These are phyloP conservation scores for Arachis hypogaea DNA, from an alignment of 306 rosid species.

Conservation along the genomic window DNA sequence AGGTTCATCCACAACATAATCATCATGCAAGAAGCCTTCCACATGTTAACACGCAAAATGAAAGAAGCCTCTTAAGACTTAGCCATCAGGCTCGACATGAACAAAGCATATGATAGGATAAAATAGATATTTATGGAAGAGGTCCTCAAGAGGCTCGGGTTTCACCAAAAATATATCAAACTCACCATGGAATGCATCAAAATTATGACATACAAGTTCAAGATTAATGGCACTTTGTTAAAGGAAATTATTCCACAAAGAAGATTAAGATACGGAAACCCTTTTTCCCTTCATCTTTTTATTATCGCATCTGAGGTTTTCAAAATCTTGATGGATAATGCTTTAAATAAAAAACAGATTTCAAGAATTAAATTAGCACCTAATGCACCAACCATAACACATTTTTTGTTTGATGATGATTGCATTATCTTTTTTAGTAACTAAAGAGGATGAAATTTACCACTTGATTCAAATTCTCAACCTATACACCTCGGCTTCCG, in stretches of 20 bases:
- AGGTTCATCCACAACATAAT: background rate
- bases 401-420: background rate
- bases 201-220: background rate
- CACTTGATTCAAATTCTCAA: background rate
- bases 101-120: background rate
- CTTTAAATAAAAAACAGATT: background rate
- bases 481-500: accelerated
- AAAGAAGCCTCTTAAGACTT: background rate
- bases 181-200: background rate
- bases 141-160: background rate
- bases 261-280: background rate
- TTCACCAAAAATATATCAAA: too few species aligned
- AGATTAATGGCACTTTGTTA: background rate
- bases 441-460: background rate
- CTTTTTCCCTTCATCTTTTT: background rate
- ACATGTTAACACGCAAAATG: background rate
- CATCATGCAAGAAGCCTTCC: background rate
- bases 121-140: background rate
- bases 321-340: background rate
- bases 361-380: background rate
- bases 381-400: background rate
- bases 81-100: background rate
- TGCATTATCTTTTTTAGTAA: background rate
- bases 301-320: background rate
- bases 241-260: background rate